Evolutionary conservation across 768 basidiomycete genomes (phyloP), one percentile per base, ranked within the genome.

Genomic region (Suillus hirtellus): DNA sequence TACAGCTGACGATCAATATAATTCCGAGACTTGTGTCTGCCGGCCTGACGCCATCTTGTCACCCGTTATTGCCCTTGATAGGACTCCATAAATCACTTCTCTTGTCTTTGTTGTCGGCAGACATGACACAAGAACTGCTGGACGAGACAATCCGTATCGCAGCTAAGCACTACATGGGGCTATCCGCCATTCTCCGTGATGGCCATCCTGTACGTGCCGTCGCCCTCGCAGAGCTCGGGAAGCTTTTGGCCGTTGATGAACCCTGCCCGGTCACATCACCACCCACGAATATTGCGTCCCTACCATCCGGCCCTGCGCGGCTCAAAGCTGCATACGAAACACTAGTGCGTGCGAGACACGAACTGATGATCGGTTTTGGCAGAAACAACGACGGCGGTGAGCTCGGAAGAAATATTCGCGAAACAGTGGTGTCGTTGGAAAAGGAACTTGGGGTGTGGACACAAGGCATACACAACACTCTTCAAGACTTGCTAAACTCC

Each of bases 171-270:
- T 78, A 77, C 24, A 76, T 81, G 0, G 94, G 88, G 1, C 69
- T 93, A 6, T 71, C 75, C 4, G 73, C 71, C 14, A 71, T 92
- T 2, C 81, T 93, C 19, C 74, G 78, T 0, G 72, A 78, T 11
- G 90, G 90, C 1, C 95, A 96, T 72, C 94, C 95, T 0, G 82
- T 90, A 1, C 82, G 91, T 1, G 92, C 85, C 0, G 77, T 96
- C 27, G 86, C 90, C 4, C 77, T 89, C 9, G 87, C 89, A 3
- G 94, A 96, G 72, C 79, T 93, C 7, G 93, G 91, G 0, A 95
- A 94, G 76, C 76, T 95, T 8, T 80, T 95, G 7, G 85, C 86
- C 0, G 89, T 94, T 0, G 91, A 94, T 68, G 92, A 93, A 70
- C 88, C 87, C 0, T 73, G 75, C 3, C 84, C 86, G 3, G 72